Evolutionary conservation across 306 rosid species (phyloP).

Genomic region (Quercus ilex): DNA sequence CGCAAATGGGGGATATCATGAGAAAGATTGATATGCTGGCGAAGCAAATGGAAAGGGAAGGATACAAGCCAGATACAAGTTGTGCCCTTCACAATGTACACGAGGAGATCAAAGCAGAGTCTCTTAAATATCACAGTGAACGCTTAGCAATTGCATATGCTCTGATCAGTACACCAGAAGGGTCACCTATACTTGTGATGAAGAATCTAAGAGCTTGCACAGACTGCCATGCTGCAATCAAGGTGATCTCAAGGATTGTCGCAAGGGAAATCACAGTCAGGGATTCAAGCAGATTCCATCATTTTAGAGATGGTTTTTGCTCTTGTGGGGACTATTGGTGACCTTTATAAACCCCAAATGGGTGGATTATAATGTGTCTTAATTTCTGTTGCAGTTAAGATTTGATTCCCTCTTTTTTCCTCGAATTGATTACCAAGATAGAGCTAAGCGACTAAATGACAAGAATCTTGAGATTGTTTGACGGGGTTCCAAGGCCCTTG

Average conservation of each 20-base stretch:
- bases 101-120: slow-evolving; percentile 60
- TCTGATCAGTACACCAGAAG: slow-evolving; percentile 61
- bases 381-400: slow-evolving; percentile 63
- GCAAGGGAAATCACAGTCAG: slow-evolving; percentile 63
- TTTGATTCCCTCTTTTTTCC: slow-evolving; percentile 78
- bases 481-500: slow-evolving; percentile 68
- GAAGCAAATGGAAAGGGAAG: slow-evolving; percentile 63
- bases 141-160: slow-evolving; percentile 92
- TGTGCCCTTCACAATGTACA: slow-evolving; percentile 78
- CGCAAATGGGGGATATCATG: slow-evolving; percentile 47
- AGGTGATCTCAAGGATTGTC: slow-evolving; percentile 56
- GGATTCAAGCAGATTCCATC: slow-evolving; percentile 81
- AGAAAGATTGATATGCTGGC: slow-evolving; percentile 57
- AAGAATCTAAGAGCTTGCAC: slow-evolving; percentile 82
- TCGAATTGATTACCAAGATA: slow-evolving; percentile 78
- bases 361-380: not conserved
- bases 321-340: slow-evolving; percentile 79
- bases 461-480: slow-evolving; percentile 78
- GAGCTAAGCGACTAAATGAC: slow-evolving; percentile 60
- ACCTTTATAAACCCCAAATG: not conserved
- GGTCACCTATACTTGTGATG: slow-evolving; percentile 74
- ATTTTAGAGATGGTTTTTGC: slow-evolving; percentile 65
- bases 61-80: slow-evolving; percentile 69
- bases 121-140: slow-evolving; percentile 81
- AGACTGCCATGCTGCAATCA: slow-evolving; percentile 76